Conservation (phyloP, 2,329 filamentous ascomycete species). For the Colletotrichum tabaci region DNA sequence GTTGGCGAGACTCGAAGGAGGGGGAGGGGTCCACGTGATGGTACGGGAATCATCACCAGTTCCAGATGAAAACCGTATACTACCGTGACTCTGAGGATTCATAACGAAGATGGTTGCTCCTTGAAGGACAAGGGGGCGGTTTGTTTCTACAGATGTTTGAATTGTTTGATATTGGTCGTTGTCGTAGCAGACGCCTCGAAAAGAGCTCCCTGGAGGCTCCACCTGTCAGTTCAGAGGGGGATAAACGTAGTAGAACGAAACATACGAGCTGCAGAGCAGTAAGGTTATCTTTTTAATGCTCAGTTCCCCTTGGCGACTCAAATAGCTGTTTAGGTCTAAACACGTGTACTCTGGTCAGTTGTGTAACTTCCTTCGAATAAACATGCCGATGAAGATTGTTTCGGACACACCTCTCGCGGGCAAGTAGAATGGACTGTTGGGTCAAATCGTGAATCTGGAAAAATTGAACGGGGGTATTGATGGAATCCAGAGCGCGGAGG, state of each 20-base stretch:
- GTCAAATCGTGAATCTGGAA: not conserved
- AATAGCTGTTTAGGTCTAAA: too few species aligned
- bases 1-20: not conserved
- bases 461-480: not conserved
- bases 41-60: not conserved
- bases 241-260: not conserved
- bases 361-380: too few species aligned
- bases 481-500: not conserved
- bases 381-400: too few species aligned
- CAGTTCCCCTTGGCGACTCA: too few species aligned
- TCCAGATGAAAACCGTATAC: not conserved
- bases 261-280: too few species aligned
- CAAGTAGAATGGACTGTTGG: too few species aligned
- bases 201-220: not conserved
- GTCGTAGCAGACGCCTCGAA: not conserved
- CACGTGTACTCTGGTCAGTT: too few species aligned
- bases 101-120: not conserved
- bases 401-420: too few species aligned
- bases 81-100: not conserved
- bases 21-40: constrained; percentile 7
- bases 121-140: too few species aligned
- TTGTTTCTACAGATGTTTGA: not conserved
- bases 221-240: too few species aligned
- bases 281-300: too few species aligned
- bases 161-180: not conserved